Evolutionary conservation across 1,284 basidiomycete species (phyloP).

Genomic region (Boletus albobrunnescens): DNA sequence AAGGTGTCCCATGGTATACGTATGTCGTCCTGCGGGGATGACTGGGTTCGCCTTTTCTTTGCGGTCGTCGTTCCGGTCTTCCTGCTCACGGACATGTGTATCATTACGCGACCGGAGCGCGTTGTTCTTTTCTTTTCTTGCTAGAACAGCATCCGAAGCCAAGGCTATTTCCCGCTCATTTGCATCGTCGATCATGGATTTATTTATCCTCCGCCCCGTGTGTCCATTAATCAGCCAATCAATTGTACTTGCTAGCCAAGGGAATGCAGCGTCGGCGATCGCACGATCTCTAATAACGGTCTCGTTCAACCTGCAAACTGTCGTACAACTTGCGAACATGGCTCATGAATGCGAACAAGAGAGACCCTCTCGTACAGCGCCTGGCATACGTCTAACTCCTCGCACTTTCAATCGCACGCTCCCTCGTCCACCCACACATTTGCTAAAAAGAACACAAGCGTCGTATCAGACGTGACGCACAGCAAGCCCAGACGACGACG

Average conservation of each 20-base stretch:
- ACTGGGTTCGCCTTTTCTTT: background rate
- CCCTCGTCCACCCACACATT: conserved; percentile 43
- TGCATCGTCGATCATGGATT: conserved; percentile 22
- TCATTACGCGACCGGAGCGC: conserved; percentile 6
- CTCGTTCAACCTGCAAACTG: too few relatives aligned
- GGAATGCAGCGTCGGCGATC: too few relatives aligned
- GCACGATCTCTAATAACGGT: too few relatives aligned
- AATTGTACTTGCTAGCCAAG: conserved; percentile 7
- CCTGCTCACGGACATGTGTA: conserved; percentile 8
- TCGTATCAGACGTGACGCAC: conserved; percentile 3
- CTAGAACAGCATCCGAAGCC: conserved; percentile 5
- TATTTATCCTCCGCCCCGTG: conserved; percentile 12
- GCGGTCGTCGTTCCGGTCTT: background rate
- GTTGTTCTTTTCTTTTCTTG: background rate
- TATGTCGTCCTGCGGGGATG: background rate
- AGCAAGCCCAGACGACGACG: too few relatives aligned
- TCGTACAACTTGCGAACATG: too few relatives aligned
- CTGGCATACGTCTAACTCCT: too few relatives aligned
- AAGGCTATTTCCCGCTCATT: conserved; percentile 4
- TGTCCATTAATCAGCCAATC: background rate
- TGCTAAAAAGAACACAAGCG: conserved; percentile 9
- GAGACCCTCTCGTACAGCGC: too few relatives aligned
- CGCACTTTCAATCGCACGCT: conserved; percentile 26
- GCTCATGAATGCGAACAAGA: too few relatives aligned
- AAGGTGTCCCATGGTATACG: conserved; percentile 2